These are phyloP conservation scores for Phylloboletellus chloephorus DNA, from an alignment of 1,284 basidiomycete species.

Conservation along the genomic window DNA sequence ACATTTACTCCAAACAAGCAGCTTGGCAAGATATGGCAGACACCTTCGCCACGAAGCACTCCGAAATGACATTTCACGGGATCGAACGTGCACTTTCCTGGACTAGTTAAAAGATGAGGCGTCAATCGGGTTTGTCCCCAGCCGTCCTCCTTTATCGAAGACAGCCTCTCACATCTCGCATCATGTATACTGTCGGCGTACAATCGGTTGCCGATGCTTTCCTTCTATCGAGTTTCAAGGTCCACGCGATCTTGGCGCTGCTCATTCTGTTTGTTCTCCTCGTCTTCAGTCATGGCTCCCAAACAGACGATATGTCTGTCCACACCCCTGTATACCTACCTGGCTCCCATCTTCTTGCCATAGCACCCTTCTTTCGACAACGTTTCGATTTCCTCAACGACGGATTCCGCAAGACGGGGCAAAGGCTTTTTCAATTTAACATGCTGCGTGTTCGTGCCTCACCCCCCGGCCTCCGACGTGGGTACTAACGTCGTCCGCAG, in stretches of 20 bases:
- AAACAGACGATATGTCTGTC: constrained; percentile 38
- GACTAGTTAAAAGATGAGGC: constrained; percentile 23
- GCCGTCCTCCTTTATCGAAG: constrained; percentile 25
- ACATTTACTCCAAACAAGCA: constrained; percentile 15
- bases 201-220: constrained; percentile 54
- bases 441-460: constrained; percentile 43
- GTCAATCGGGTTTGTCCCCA: constrained; percentile 20
- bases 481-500: constrained; percentile 34
- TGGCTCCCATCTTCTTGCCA: constrained; percentile 48
- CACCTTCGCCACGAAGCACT: constrained; percentile 26
- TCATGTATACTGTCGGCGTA: constrained; percentile 53
- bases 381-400: constrained; percentile 67
- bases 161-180: constrained; percentile 13
- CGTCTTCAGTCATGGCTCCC: constrained; percentile 36
- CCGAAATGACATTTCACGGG: constrained; percentile 25
- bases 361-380: constrained; percentile 59
- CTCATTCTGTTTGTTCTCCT: constrained; percentile 49
- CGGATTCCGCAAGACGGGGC: constrained; percentile 60
- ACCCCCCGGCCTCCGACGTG: constrained; percentile 11
- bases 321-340: constrained; percentile 51
- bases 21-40: constrained; percentile 20
- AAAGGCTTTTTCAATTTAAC: constrained; percentile 60
- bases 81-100: constrained; percentile 21
- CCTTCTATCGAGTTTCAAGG: constrained; percentile 49
- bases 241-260: constrained; percentile 50